Evolutionary conservation across 2,329 filamentous ascomycete species (phyloP).

Genomic region (Scedosporium apiospermum): DNA sequence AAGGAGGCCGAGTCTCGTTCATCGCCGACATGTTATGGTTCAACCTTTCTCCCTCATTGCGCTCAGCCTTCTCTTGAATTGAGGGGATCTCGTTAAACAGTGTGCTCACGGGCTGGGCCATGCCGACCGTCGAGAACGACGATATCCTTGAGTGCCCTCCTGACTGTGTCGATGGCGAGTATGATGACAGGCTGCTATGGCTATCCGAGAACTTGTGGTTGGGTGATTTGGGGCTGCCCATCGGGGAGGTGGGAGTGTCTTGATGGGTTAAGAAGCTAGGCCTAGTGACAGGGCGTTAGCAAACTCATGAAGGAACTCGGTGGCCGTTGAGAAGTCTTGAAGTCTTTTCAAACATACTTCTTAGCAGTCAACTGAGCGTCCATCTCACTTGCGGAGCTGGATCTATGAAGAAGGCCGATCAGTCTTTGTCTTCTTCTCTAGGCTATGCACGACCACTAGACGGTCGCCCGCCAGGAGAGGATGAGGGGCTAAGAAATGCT

Average conservation of each 20-base stretch:
- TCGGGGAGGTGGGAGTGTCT: conserved; percentile 21
- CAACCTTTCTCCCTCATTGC: conserved; percentile 1
- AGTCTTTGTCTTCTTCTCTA: background rate
- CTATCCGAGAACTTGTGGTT: conserved; percentile 40
- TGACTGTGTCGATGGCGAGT: conserved; percentile 35
- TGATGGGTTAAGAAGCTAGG: conserved; percentile 11
- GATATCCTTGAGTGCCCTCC: conserved; percentile 42
- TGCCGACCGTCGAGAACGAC: conserved; percentile 41
- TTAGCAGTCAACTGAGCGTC: conserved; percentile 12
- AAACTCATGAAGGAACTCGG: background rate
- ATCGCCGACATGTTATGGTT: background rate
- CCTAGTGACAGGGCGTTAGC: conserved; percentile 7
- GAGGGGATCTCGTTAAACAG: conserved; percentile 26
- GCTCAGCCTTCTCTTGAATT: conserved; percentile 25
- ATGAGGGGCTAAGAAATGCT: background rate
- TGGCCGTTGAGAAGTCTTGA: background rate
- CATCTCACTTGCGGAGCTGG: conserved; percentile 4
- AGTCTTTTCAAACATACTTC: conserved; percentile 7
- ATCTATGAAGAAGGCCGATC: background rate
- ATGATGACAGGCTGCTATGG: conserved; percentile 41
- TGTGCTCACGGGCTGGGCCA: conserved; percentile 23
- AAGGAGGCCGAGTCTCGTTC: background rate
- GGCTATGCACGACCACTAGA: background rate
- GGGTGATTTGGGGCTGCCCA: conserved; percentile 15
- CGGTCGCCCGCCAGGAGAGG: too few species aligned